Evolutionary conservation across 148 eudicot genomes (phyloP), one percentile per base, ranked within the genome.

Genomic region (Vaccinium darrowii): DNA sequence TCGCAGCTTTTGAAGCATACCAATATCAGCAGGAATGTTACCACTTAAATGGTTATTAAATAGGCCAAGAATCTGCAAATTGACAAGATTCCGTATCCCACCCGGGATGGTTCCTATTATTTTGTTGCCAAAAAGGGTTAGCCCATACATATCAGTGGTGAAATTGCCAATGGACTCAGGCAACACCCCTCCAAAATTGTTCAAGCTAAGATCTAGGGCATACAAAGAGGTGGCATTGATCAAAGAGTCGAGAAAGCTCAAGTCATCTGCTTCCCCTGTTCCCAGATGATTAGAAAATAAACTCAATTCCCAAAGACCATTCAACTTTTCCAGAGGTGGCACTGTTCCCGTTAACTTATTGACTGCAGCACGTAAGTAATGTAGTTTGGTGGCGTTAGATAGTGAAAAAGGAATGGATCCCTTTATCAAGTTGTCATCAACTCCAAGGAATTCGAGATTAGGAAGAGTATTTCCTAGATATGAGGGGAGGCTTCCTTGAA

Each of bases 191-290:
- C 73, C 73, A 0, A 67, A 67, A 3, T 67, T 67, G 14, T 67
- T 67, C 0, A 0, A 0, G 16, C 0, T 0, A 1, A 23, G 0
- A 0, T 0, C 0, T 4, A 67, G 1, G 2, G 0, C 0, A 0
- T 0, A 0, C 36, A 67, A 25, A 27, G 0, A 8, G 16, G 36
- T 67, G 3, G 73, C 73, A 25, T 25, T 67, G 0, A 14, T 67
- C 15, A 67, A 3, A 10, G 39, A 67, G 73, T 23, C 3, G 33
- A 67, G 73, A 67, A 67, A 67, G 14, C 33, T 67, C 73, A 67
- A 11, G 73, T 67, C 36, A 25, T 10, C 36, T 9, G 3, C 36
- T 25, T 67, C 73, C 73, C 73, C 14, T 7, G 16, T 12, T 30
- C 75, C 75, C 0, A 71, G 75, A 11, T 71, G 19, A 71, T 30